Evolutionary conservation across 164 flowering plant genomes (phyloP), one percentile per base, ranked within the genome.

Genomic region (Stephania yunnanensis): DNA sequence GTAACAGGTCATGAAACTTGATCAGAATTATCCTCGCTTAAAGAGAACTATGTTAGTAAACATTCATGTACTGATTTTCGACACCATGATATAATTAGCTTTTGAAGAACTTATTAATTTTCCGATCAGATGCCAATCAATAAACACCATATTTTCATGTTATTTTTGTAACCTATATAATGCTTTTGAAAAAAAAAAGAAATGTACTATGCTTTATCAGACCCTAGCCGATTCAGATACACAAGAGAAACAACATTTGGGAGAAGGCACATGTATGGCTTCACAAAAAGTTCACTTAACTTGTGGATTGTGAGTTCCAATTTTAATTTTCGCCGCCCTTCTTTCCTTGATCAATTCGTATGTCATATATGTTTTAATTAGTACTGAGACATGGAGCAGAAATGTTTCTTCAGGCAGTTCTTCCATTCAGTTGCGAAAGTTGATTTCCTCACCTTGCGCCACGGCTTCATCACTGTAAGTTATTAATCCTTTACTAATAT

Each of bases 401-500:
- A 81, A 85, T 91, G 95, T 76, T 91, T 90, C 84, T 85, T 87
- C 74, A 66, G 90, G 68, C 96, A 91, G 69, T 91, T 91, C 79
- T 90, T 89, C 83, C 42, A 70, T 29, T 90, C 94, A 10, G 89
- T 91, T 29, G 88, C 84, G 5, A 90, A 89, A 81, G 86, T 86
- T 71, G 94, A 91, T 81, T 91, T 90, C 68, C 78, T 90, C 69
- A 91, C 96, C 12, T 70, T 91, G 58, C 91, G 94, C 71, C 96
- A 90, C 76, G 92, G 89, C 2, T 91, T 90, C 77, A 85, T 91
- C 50, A 58, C 86, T 68, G 96, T 91, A 66, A 79, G 88, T 50
- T 48, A 9, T 48, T 25, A 36, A 36, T 36, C 55, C 55, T 25
- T 25, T 25, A 25, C 25, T 25, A 25, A 25, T 25, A 25, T 25